Percentiles rank a stretch among this genome's conserved stretches.
Evolutionary conservation across 192 early-diverging fungal species (phyloP).

Genomic region (Umbelopsis ramanniana): DNA sequence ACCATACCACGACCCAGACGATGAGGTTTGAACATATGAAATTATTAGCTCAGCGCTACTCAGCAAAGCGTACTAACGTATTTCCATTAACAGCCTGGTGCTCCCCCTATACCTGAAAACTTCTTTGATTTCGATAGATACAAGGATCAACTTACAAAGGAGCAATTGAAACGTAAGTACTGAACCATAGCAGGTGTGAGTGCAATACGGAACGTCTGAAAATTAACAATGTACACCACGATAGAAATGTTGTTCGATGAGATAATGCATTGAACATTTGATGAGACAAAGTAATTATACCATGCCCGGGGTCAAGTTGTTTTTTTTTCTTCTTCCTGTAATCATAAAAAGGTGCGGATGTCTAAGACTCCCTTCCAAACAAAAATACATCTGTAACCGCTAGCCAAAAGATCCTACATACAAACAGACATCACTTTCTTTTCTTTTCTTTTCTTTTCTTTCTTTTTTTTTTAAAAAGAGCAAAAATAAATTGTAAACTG

Average conservation of each 20-base stretch:
- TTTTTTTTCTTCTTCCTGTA: too few relatives aligned
- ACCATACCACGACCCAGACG: conserved; percentile 67
- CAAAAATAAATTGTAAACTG: neutral
- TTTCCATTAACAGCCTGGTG: conserved; percentile 47
- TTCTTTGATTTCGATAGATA: conserved; percentile 90
- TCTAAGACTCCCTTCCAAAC: neutral
- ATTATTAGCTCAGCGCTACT: neutral
- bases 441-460: neutral
- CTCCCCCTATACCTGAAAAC: conserved; percentile 71
- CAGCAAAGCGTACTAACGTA: neutral
- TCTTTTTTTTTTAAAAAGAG: neutral
- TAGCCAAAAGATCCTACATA: neutral
- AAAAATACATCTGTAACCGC: neutral
- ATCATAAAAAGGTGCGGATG: too few relatives aligned
- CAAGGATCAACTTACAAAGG: conserved; percentile 80
- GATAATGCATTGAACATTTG: conserved; percentile 25
- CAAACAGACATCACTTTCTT: neutral
- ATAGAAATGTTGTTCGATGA: conserved; percentile 30
- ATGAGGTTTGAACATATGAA: conserved; percentile 45
- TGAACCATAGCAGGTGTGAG: too few relatives aligned
- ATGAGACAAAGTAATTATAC: conserved; percentile 10
- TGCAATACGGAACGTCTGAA: neutral
- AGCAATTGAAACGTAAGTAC: conserved; percentile 73
- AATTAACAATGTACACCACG: too few relatives aligned
- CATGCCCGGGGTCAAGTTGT: neutral